These are phyloP conservation scores for Alectoria sarmentosa DNA, from an alignment of 495 filamentous ascomycete genomes.

Conservation along the genomic window DNA sequence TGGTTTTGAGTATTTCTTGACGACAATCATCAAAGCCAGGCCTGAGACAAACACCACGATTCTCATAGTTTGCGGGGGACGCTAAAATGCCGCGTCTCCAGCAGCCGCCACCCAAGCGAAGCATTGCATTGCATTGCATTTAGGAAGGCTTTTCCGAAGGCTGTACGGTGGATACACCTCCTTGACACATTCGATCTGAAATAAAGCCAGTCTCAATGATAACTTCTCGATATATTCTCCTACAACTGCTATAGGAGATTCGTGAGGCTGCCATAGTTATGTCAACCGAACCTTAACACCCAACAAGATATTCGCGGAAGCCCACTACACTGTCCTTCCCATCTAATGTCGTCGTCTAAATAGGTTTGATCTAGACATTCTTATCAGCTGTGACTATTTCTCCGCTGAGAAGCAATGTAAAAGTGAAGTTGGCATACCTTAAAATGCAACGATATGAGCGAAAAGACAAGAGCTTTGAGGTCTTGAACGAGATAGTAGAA, in stretches of 20 bases:
- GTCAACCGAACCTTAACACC: neutral
- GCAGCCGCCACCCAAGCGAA: neutral
- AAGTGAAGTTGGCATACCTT: conserved; percentile 50
- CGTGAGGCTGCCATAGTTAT: neutral
- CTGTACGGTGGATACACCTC: neutral
- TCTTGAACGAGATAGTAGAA: conserved; percentile 99
- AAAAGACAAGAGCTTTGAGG: conserved; percentile 94
- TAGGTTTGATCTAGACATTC: conserved; percentile 64
- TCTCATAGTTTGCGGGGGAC: conserved; percentile 2
- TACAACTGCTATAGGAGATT: neutral
- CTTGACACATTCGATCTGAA: neutral
- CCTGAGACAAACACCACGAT: neutral
- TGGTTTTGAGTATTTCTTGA: neutral
- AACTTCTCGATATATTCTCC: neutral
- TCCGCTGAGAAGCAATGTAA: neutral
- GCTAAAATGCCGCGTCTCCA: conserved; percentile 3
- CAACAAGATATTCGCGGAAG: neutral
- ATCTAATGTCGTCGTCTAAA: conserved; percentile 36
- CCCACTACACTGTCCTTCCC: neutral
- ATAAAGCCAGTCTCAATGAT: neutral
- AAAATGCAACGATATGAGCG: conserved; percentile 93
- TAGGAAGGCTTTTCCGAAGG: neutral
- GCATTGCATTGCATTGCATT: neutral
- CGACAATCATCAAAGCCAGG: neutral
- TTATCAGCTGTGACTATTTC: neutral